Base-by-base conservation (phyloP, 2,329 filamentous ascomycete species). In the Zasmidium angulare region DNA sequence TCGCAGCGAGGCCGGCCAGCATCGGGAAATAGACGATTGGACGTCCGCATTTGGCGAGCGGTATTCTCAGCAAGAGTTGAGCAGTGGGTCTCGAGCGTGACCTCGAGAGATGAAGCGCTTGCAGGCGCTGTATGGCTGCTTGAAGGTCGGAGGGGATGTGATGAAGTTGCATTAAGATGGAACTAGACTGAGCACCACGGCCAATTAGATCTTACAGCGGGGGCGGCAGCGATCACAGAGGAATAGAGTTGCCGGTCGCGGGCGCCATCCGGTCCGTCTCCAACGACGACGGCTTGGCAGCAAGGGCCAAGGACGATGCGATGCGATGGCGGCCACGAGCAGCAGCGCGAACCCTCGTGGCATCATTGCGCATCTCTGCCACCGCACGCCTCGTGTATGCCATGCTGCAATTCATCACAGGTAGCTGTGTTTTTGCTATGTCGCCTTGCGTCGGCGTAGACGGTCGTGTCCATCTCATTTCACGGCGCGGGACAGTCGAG, bases 51-150 rank as follows among this genome's bases (percentile, higher is more conserved):
- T 46, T 46, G 55, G 47, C 21, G 29, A 56, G 26, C 23, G 19
- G 29, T 50, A 40, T 50, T 26, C 23, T 29, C 51, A 55, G 53
- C 57, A 60, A 61, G 62, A 58, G 40, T 57, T 31, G 31, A 40
- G 22, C 49, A 43, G 60, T 59, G 63, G 56, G 56, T 63, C 61
- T 53, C 46, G 59, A 61, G 61, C 60, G 60, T 65, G 63, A 65
- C 63, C 26, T 55, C 50, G 51, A 22, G 55, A 31, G 26, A 57
- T 46, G 61, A 36, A 43, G 31, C 22, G 46, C 47, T 50, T 62
- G 59, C 50, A 61, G 56, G 50, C 63, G 64, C 64, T 61, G 46
- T 63, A 53, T 63, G 60, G 56, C 36, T 43, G 36, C 36, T 17
- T 3, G 36, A 4, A 43, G 6, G n/a, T 47, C 26, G 29, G 21